Conservation (phyloP, 139 green algal species). For the Coelastrella sp. region DNA sequence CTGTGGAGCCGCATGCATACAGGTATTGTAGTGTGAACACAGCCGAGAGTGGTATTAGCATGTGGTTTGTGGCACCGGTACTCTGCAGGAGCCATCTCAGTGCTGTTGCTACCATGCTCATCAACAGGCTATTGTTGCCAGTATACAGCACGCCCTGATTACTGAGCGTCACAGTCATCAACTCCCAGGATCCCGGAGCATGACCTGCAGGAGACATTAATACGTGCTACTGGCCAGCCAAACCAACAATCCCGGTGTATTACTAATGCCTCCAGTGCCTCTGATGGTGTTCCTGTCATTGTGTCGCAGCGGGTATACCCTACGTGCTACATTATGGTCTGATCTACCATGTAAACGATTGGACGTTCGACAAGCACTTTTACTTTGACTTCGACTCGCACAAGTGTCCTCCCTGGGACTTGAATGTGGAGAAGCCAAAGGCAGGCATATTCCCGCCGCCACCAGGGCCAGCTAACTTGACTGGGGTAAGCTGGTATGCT, state of each 20-base stretch:
- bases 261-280: too few relatives aligned
- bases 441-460: slow-evolving; percentile 50
- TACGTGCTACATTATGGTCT: slow-evolving; percentile 46
- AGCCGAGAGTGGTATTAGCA: too few relatives aligned
- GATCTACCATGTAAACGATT: slow-evolving; percentile 30
- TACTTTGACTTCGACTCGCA: slow-evolving; percentile 52
- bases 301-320: neutral
- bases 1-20: too few relatives aligned
- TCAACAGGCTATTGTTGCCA: too few relatives aligned
- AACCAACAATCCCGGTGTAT: too few relatives aligned
- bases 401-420: slow-evolving; percentile 49
- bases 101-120: neutral
- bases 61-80: neutral
- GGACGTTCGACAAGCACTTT: slow-evolving; percentile 53
- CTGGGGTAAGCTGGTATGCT: neutral
- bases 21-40: too few relatives aligned
- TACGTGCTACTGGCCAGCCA: too few relatives aligned
- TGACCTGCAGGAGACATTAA: too few relatives aligned
- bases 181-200: too few relatives aligned
- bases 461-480: slow-evolving; percentile 18
- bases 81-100: neutral
- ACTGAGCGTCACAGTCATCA: too few relatives aligned
- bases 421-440: slow-evolving; percentile 20
- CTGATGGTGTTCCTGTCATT: neutral
- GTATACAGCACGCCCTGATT: too few relatives aligned